These are phyloP conservation scores for Teunomyces panamensis DNA, from an alignment of 805 yeast genomes.

Conservation along the genomic window DNA sequence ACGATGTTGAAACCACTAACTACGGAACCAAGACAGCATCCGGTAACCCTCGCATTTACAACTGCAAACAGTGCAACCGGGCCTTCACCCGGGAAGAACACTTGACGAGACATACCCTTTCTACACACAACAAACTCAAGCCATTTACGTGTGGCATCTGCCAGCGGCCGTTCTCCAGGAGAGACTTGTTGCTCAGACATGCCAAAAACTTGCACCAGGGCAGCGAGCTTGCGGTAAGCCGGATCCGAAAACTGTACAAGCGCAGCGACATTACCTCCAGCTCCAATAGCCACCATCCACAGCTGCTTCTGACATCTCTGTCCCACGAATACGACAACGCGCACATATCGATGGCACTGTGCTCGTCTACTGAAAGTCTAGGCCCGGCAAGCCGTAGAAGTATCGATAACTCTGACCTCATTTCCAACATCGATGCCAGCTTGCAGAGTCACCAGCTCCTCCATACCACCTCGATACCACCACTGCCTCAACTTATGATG, in stretches of 20 bases:
- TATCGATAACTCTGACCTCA: conserved; percentile 6
- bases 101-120: conserved; percentile 39
- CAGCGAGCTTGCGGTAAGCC: conserved; percentile 40
- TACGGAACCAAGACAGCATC: conserved; percentile 43
- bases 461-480: neutral
- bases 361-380: neutral
- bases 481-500: neutral
- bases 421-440: neutral
- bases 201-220: conserved; percentile 46
- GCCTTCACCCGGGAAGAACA: conserved; percentile 49
- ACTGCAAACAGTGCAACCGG: conserved; percentile 39
- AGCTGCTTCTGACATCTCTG: neutral
- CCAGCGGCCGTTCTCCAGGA: conserved; percentile 39
- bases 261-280: conserved; percentile 11
- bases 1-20: conserved; percentile 5
- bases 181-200: conserved; percentile 43
- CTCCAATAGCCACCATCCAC: neutral
- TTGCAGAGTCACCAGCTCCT: neutral
- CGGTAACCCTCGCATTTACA: conserved; percentile 43
- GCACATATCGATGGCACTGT: neutral
- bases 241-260: conserved; percentile 39
- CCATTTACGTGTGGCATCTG: conserved; percentile 47
- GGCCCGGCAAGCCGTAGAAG: conserved; percentile 4
- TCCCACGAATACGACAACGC: neutral
- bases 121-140: conserved; percentile 43